These are phyloP conservation scores for Luffa acutangula DNA, from an alignment of 306 rosid genomes.

Conservation along the genomic window DNA sequence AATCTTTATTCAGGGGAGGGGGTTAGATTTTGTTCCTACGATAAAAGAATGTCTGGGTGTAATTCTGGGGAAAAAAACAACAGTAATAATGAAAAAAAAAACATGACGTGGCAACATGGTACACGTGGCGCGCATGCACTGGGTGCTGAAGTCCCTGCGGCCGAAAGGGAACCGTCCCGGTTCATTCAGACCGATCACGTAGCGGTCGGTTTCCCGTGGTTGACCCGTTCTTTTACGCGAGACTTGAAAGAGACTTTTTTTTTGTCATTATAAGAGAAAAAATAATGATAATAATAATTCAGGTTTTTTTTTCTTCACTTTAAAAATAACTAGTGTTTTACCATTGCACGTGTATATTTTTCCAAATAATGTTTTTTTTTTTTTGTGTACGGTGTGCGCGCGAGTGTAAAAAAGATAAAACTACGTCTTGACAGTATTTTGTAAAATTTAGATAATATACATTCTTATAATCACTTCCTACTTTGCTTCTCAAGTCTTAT, in stretches of 20 bases:
- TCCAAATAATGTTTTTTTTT: too few relatives aligned
- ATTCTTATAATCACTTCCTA: too few relatives aligned
- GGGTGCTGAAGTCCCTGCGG: neutral
- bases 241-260: neutral
- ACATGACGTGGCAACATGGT: neutral
- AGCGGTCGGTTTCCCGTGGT: neutral
- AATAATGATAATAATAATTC: neutral
- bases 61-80: neutral
- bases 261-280: neutral
- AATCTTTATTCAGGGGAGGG: neutral
- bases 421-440: too few relatives aligned
- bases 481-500: too few relatives aligned
- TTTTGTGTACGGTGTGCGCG: too few relatives aligned
- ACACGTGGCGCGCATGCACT: conserved; percentile 1
- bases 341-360: too few relatives aligned
- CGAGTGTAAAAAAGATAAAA: too few relatives aligned
- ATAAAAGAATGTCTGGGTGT: neutral
- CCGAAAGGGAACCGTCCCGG: neutral
- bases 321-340: too few relatives aligned
- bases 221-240: neutral
- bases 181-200: neutral
- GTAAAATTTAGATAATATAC: too few relatives aligned
- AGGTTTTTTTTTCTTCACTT: neutral
- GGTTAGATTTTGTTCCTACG: neutral
- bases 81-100: neutral